Evolutionary conservation across 106 monocot species (phyloP).

Genomic region (Dendrobium huoshanense): DNA sequence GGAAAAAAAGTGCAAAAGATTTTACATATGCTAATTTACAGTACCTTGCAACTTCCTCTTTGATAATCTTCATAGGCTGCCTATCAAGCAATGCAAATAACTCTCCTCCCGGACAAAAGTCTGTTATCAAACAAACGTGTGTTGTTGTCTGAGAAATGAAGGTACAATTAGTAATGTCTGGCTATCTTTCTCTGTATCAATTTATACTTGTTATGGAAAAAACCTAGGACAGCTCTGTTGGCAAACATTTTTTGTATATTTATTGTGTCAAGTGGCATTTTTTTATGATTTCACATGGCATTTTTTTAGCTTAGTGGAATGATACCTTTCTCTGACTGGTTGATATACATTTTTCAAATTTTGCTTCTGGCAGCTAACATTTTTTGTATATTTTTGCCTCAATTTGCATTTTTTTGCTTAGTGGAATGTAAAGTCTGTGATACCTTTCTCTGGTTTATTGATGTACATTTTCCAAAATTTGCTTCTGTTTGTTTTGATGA

Average conservation of each 20-base stretch:
- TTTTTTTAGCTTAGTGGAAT: not conserved
- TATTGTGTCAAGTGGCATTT: not conserved
- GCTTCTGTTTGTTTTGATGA: not conserved
- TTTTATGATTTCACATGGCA: not conserved
- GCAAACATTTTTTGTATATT: too few species aligned
- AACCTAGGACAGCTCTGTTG: not conserved
- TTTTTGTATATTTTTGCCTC: too few species aligned
- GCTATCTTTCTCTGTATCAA: not conserved
- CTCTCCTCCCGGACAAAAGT: constrained; percentile 92
- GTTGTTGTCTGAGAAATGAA: constrained; percentile 57
- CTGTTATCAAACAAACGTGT: constrained; percentile 96
- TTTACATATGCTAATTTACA: not conserved
- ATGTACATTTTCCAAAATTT: not conserved
- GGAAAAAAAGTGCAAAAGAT: not conserved
- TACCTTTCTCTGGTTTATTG: too few species aligned
- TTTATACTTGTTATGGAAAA: not conserved
- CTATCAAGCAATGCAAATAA: constrained; percentile 87
- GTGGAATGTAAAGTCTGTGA: not conserved
- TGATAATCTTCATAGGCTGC: constrained; percentile 92
- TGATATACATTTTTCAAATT: not conserved
- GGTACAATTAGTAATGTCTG: constrained; percentile 11
- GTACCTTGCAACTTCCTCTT: constrained; percentile 88
- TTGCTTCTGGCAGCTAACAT: not conserved
- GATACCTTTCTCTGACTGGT: not conserved
- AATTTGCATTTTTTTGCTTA: not conserved